Conservation (phyloP, 2,329 filamentous ascomycete species). For the Cladophialophora immunda region DNA sequence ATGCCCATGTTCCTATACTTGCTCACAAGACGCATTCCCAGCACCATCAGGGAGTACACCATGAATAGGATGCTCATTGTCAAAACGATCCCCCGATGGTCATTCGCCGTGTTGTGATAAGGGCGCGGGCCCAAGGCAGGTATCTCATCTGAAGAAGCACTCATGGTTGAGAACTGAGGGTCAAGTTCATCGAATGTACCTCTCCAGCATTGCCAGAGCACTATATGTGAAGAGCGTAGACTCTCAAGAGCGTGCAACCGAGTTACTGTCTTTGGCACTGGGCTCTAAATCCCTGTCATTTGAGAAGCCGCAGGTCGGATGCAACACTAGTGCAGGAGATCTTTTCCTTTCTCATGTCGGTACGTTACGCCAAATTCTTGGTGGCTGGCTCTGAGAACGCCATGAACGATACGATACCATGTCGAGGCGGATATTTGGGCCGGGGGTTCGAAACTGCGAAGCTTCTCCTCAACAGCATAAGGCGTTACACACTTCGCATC, state of each 20-base stretch:
- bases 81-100: conserved; percentile 32
- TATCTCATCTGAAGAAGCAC: conserved; percentile 5
- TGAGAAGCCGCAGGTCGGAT: conserved; percentile 3
- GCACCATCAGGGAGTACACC: conserved; percentile 29
- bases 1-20: conserved; percentile 30
- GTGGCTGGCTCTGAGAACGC: not conserved
- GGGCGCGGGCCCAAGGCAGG: conserved; percentile 27
- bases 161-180: conserved; percentile 13
- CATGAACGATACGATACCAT: not conserved
- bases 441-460: not conserved
- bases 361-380: conserved; percentile 8
- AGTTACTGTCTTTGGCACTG: not conserved
- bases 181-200: not conserved
- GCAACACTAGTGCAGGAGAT: conserved; percentile 20
- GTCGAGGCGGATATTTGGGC: not conserved
- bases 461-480: not conserved
- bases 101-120: conserved; percentile 23
- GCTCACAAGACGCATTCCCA: conserved; percentile 31
- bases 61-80: conserved; percentile 28
- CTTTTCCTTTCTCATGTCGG: not conserved
- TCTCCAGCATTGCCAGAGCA: not conserved
- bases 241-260: not conserved
- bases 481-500: not conserved
- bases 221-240: not conserved
- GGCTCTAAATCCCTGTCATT: not conserved